Conservation (phyloP, 805 yeast genomes). For the Soucietia sequanensis region DNA sequence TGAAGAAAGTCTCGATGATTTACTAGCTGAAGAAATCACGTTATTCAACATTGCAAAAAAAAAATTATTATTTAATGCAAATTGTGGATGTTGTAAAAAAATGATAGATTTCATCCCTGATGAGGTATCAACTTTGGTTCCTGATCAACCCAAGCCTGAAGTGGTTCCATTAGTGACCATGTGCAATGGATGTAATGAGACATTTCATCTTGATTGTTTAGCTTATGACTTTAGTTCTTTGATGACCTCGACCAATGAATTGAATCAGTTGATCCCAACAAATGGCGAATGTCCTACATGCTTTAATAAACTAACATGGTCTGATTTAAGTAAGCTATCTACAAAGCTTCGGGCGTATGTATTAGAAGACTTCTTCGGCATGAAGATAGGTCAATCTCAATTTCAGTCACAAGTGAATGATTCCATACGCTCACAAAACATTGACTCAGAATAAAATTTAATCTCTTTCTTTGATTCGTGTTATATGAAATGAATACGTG, state of each 20-base stretch:
- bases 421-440: no score
- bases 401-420: background rate
- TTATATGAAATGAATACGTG: background rate
- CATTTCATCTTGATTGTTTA: conserved; percentile 41
- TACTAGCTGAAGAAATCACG: no score
- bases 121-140: conserved; percentile 4
- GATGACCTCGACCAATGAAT: background rate
- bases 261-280: conserved; percentile 11
- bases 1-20: conserved; percentile 6
- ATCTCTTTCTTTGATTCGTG: no score
- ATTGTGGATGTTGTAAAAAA: conserved; percentile 30
- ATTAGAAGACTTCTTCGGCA: conserved; percentile 10
- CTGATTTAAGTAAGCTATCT: conserved; percentile 16
- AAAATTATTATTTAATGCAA: conserved; percentile 14
- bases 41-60: conserved; percentile 5
- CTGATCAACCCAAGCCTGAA: conserved; percentile 5
- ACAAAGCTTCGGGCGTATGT: conserved; percentile 18
- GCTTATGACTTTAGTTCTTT: conserved; percentile 12
- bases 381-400: background rate
- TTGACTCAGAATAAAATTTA: no score
- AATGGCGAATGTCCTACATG: conserved; percentile 17
- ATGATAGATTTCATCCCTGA: conserved; percentile 34
- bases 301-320: conserved; percentile 15
- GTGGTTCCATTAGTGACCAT: conserved; percentile 30
- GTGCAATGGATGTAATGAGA: conserved; percentile 34